phyloP scores from a whole-genome alignment of 192 early-diverging fungal species.

The Coemansia sp. region DNA sequence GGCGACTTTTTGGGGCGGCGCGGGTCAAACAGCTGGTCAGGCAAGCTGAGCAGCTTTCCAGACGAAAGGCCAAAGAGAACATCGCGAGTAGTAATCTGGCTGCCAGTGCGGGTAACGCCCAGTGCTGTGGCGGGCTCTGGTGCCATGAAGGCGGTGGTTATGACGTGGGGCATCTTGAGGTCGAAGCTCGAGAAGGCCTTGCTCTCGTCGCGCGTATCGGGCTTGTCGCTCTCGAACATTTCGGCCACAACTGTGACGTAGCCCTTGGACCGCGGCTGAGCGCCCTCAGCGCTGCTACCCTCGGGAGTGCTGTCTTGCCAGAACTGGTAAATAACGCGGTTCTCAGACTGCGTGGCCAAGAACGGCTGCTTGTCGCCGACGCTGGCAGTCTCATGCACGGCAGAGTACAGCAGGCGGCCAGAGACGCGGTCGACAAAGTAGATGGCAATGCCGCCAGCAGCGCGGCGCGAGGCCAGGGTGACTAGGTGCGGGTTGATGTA shows the following conservation, averaged over 20 bases:
- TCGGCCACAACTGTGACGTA: constrained; percentile 83
- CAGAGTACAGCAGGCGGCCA: constrained; percentile 76
- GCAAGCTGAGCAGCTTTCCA: constrained; percentile 41
- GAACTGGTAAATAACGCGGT: constrained; percentile 84
- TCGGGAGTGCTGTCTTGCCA: constrained; percentile 72
- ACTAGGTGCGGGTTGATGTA: constrained; percentile 94
- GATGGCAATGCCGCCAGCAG: constrained; percentile 55
- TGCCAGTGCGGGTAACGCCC: constrained; percentile 79
- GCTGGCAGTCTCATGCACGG: constrained; percentile 62
- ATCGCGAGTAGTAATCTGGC: constrained; percentile 85
- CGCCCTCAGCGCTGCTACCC: constrained; percentile 7
- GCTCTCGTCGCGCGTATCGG: constrained; percentile 70
- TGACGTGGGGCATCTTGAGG: constrained; percentile 66
- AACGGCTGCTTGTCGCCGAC: constrained; percentile 50
- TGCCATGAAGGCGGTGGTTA: constrained; percentile 72
- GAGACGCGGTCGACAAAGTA: constrained; percentile 89
- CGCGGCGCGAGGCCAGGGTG: constrained; percentile 64
- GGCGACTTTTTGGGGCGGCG: constrained; percentile 68
- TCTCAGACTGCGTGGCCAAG: constrained; percentile 77
- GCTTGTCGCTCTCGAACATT: constrained; percentile 76
- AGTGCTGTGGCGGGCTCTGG: constrained; percentile 74
- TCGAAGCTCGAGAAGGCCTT: constrained; percentile 76
- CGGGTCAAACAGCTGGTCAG: constrained; percentile 73
- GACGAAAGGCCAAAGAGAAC: constrained; percentile 62
- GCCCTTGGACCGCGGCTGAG: constrained; percentile 55